phyloP scores from a whole-genome alignment of 169 alveolate species.

The Eimeria sp. region DNA sequence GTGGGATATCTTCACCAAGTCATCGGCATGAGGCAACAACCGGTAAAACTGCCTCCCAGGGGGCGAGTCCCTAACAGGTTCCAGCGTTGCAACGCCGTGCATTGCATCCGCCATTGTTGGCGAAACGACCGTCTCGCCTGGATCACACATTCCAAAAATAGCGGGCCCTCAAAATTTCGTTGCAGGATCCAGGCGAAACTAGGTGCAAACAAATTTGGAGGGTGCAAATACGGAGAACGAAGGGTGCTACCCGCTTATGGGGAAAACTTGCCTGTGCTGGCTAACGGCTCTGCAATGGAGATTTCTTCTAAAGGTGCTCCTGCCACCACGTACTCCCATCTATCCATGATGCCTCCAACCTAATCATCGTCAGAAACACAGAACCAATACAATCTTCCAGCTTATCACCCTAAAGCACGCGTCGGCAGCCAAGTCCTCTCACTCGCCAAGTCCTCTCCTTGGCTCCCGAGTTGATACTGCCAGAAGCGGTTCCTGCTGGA shows the following conservation, averaged over 20 bases:
- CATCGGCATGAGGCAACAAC: constrained; percentile 64
- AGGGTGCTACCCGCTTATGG: neutral
- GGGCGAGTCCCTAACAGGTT: constrained; percentile 79
- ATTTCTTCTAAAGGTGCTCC: constrained; percentile 90
- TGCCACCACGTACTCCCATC: constrained; percentile 91
- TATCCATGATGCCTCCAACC: constrained; percentile 87
- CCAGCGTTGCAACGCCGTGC: constrained; percentile 74
- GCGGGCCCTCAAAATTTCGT: neutral
- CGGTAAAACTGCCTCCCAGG: constrained; percentile 79
- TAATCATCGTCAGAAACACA: constrained; percentile 1
- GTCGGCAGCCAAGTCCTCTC: neutral
- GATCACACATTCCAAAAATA: neutral
- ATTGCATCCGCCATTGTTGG: constrained; percentile 79
- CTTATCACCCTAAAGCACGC: neutral
- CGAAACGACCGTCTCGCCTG: constrained; percentile 84
- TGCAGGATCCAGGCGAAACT: too few relatives aligned
- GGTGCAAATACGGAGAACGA: neutral
- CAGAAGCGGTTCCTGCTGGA: neutral
- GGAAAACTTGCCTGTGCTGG: constrained; percentile 84
- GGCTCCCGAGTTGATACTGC: neutral
- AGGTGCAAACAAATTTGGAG: neutral
- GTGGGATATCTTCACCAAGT: constrained; percentile 20
- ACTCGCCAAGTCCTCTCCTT: neutral
- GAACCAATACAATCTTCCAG: neutral
- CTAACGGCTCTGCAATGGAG: constrained; percentile 90